These are phyloP conservation scores for Noccaea caerulescens DNA, from an alignment of 345 rosid genomes.

Conservation along the genomic window DNA sequence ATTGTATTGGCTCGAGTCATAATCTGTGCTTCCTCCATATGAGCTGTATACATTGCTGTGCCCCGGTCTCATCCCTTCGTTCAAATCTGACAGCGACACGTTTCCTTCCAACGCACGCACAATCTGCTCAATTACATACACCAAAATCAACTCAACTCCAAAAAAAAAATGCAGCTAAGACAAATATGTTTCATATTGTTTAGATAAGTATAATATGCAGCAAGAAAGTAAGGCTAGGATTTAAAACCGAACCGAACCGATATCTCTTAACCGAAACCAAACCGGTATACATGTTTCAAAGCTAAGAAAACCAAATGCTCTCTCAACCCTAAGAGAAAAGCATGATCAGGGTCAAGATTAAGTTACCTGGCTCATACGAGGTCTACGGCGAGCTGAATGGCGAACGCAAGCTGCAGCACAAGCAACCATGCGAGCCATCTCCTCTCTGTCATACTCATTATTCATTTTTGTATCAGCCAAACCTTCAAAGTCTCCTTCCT, in stretches of 20 bases:
- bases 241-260: not conserved
- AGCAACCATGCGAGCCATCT: conserved; percentile 79
- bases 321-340: not conserved
- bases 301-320: not conserved
- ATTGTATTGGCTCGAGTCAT: conserved; percentile 72
- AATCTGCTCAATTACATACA: conserved; percentile 51
- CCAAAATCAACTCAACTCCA: not conserved
- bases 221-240: not conserved
- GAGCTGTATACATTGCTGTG: conserved; percentile 63
- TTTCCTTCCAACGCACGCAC: conserved; percentile 83
- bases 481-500: conserved; percentile 62
- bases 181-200: too few species aligned
- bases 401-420: conserved; percentile 90
- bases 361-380: conserved; percentile 82
- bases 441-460: conserved; percentile 57
- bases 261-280: too few species aligned
- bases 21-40: conserved; percentile 71
- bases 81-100: conserved; percentile 62
- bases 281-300: not conserved
- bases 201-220: too few species aligned
- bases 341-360: not conserved
- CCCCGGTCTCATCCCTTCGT: conserved; percentile 81
- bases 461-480: conserved; percentile 64
- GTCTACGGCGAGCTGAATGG: conserved; percentile 83
- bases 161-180: too few species aligned